Conservation (phyloP, 306 rosid genomes). For the Cucurbita maxima region DNA sequence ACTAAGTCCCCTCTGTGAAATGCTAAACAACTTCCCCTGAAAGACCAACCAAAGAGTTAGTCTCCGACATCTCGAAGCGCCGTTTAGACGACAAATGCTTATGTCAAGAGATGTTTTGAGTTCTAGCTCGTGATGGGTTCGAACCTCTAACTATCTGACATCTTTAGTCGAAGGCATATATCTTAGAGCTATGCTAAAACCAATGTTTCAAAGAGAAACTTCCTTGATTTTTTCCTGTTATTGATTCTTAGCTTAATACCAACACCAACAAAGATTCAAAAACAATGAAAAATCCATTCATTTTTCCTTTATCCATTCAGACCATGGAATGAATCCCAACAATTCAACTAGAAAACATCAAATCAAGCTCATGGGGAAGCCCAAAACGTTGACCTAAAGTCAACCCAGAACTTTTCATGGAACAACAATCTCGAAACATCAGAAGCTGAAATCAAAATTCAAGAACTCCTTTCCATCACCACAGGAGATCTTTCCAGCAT, state of each 20-base stretch:
- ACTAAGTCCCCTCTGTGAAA: neutral
- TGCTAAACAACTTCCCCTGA: neutral
- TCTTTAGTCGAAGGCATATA: too few species aligned
- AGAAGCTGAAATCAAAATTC: neutral
- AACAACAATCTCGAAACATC: neutral
- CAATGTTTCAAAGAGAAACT: constrained; percentile 8
- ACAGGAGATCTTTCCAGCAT: neutral
- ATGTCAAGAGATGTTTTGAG: neutral
- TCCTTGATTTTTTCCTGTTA: neutral
- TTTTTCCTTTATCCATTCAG: too few species aligned
- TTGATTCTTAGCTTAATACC: neutral
- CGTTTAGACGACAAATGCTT: neutral
- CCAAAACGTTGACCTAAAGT: constrained; percentile 1
- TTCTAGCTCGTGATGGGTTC: too few species aligned
- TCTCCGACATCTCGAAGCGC: neutral
- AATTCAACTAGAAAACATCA: neutral
- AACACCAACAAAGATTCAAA: neutral
- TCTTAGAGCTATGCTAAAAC: neutral
- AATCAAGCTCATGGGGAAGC: neutral
- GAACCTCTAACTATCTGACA: too few species aligned
- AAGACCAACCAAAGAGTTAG: neutral
- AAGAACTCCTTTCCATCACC: neutral
- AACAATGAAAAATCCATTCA: neutral
- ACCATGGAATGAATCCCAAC: neutral
- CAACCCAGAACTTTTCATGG: neutral